Evolutionary conservation across 768 basidiomycete genomes (phyloP), one percentile per base, ranked within the genome.

Genomic region (Auricularia sp.): DNA sequence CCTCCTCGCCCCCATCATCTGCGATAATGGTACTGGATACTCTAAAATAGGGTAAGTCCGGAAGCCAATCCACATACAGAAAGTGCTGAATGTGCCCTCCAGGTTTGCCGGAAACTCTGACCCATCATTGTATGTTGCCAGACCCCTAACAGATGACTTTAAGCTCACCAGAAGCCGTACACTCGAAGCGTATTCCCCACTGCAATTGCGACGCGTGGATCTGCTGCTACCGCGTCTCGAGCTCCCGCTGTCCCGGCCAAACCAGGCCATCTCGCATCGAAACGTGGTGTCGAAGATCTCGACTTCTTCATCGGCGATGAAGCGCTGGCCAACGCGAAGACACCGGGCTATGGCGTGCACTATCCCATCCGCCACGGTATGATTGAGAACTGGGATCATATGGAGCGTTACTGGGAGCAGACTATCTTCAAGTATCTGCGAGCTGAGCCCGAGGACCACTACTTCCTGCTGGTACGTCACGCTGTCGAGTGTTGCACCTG

Each of bases 291-390:
- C 43, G 97, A 99, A 76, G 97, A 99, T 75, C 89, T 98, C 67
- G 96, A 99, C 79, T 99, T 98, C 83, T 97, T 90, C 82, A 99
- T 99, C 77, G 97, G 97, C 66, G 94, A 98, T 72, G 97, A 98
- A 75, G 97, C 97, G 0, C 81, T 98, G 18, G 92, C 92, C 18
- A 97, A 98, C 73, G 86, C 89, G 44, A 98, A 94, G 80, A 98
- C 96, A 0, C n/a, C n/a, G n/a, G n/a, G n/a, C n/a, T 99, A 98
- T 76, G 87, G 90, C 29, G 84, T 99, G 3, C 89, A 93, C 75
- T 98, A 98, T 75, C 97, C 97, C 16, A 98, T 98, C 72, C 84
- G 91, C 63, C 97, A 98, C 72, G 96, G 96, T 33, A 88, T 91
- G 88, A 96, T 97, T 71, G 95, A 97, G 67, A 97, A 97, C 71